Conservation (phyloP, 305 asterid genomes). For the Striga hermonthica region DNA sequence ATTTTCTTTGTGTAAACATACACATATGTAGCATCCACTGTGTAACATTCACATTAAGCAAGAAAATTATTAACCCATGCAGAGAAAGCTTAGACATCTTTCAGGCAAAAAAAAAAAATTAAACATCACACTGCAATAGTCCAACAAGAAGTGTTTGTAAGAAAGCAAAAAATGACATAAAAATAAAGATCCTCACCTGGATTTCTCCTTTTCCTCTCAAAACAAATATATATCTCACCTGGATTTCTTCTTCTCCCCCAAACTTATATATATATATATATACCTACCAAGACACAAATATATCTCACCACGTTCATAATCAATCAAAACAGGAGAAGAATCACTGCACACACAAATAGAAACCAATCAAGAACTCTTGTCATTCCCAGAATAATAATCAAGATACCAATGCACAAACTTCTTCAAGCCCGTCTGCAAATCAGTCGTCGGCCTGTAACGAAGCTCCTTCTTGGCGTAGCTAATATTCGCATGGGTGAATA, state of each 20-base stretch:
- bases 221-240: background rate
- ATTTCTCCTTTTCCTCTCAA: constrained; percentile 1
- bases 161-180: no score
- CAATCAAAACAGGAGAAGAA: background rate
- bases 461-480: constrained; percentile 43
- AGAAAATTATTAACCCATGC: no score
- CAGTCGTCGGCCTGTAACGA: constrained; percentile 36
- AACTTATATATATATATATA: background rate
- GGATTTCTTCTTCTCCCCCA: background rate
- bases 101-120: no score
- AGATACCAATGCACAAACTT: constrained; percentile 39
- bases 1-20: no score
- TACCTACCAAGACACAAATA: constrained; percentile 5
- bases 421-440: constrained; percentile 39
- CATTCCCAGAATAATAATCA: constrained; percentile 32
- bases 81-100: no score
- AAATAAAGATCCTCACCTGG: background rate
- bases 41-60: no score
- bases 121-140: no score
- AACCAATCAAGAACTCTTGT: constrained; percentile 28
- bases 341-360: background rate
- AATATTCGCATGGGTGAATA: constrained; percentile 44
- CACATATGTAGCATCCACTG: no score
- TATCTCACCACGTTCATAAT: background rate
- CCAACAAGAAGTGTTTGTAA: no score